These are phyloP conservation scores for Barnettozyma sp. DNA, from an alignment of 805 yeast genomes.

Conservation along the genomic window DNA sequence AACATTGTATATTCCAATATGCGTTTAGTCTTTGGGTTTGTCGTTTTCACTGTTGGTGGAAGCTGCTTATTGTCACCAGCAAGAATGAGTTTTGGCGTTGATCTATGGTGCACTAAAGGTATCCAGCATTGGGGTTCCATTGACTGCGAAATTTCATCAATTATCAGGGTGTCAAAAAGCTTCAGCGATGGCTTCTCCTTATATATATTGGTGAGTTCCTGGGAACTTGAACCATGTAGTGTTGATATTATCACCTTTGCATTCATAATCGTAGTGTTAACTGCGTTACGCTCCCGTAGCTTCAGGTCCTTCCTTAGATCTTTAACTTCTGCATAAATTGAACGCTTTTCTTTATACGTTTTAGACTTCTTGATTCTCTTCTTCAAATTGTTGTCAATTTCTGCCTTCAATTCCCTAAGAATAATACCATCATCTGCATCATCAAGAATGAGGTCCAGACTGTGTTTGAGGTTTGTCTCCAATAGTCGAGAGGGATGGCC, in stretches of 20 bases:
- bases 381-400: constrained; percentile 53
- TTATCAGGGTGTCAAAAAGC: constrained; percentile 72
- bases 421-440: constrained; percentile 52
- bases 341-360: constrained; percentile 55
- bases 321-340: constrained; percentile 63
- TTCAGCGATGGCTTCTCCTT: constrained; percentile 25
- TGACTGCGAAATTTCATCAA: constrained; percentile 94
- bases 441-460: constrained; percentile 66
- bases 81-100: constrained; percentile 51
- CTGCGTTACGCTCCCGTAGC: constrained; percentile 55
- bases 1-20: constrained; percentile 63
- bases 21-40: constrained; percentile 35
- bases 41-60: constrained; percentile 77
- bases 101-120: constrained; percentile 62
- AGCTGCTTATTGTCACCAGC: constrained; percentile 94
- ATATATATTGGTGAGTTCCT: constrained; percentile 54
- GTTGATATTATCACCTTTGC: constrained; percentile 76
- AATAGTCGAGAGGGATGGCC: constrained; percentile 92
- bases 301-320: constrained; percentile 63
- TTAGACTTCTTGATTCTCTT: constrained; percentile 53
- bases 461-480: constrained; percentile 54
- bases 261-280: constrained; percentile 47
- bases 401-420: constrained; percentile 59
- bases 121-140: constrained; percentile 97
- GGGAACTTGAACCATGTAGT: constrained; percentile 79